Conservation (phyloP, 2,329 filamentous ascomycete species). For the Fusarium bactridioides region DNA sequence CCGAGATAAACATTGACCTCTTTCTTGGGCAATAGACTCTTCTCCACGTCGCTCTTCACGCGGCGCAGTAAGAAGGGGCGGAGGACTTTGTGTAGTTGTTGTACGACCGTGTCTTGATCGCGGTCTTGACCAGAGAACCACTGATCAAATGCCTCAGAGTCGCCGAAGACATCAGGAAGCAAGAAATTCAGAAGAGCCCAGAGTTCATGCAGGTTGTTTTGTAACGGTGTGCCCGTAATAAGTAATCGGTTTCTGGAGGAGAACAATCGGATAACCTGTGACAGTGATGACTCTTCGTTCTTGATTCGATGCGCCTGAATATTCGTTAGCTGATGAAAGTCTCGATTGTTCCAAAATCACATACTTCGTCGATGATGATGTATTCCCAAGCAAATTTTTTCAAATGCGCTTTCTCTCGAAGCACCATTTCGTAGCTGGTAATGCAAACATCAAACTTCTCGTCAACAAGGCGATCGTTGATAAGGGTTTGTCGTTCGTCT, state of each 20-base stretch:
- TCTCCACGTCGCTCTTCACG: slow-evolving; percentile 97
- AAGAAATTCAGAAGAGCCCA: slow-evolving; percentile 98
- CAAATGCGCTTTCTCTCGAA: slow-evolving; percentile 91
- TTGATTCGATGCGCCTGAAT: slow-evolving; percentile 88
- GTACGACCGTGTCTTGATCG: slow-evolving; percentile 94
- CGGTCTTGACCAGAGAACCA: slow-evolving; percentile 94
- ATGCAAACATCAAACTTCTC: slow-evolving; percentile 98
- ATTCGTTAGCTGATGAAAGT: slow-evolving; percentile 19
- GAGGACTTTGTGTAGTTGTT: slow-evolving; percentile 92
- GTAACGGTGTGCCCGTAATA: slow-evolving; percentile 94
- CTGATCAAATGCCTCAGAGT: slow-evolving; percentile 94
- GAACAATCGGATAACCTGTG: slow-evolving; percentile 95
- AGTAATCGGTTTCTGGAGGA: slow-evolving; percentile 93
- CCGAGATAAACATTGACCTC: slow-evolving; percentile 96
- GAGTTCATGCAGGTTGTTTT: slow-evolving; percentile 97
- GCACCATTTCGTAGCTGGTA: slow-evolving; percentile 98
- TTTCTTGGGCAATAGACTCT: slow-evolving; percentile 96
- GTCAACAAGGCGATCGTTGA: slow-evolving; percentile 88
- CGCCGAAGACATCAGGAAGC: slow-evolving; percentile 97
- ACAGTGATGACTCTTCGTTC: slow-evolving; percentile 96
- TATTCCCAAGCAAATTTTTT: slow-evolving; percentile 99
- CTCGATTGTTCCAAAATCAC: neutral
- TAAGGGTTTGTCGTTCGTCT: slow-evolving; percentile 87
- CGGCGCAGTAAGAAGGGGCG: slow-evolving; percentile 93
- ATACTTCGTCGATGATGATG: slow-evolving; percentile 91